Evolutionary conservation across 1,284 basidiomycete genomes (phyloP).

Genomic region (Naganishia sp.): DNA sequence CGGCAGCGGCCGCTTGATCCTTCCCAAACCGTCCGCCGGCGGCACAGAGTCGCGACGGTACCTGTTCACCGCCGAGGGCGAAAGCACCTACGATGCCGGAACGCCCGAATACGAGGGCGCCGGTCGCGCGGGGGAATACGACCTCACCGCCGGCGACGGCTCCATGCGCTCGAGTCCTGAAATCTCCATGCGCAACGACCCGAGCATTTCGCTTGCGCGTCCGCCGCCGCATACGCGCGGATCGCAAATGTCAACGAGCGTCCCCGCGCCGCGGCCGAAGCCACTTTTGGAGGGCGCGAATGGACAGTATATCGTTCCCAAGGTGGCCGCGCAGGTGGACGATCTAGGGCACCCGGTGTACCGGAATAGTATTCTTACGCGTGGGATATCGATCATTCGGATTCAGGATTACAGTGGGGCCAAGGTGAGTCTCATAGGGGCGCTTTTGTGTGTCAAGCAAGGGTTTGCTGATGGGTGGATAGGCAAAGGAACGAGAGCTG

Average conservation of each 20-base stretch:
- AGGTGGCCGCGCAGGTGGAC: slow-evolving; percentile 7
- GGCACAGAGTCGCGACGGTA: neutral
- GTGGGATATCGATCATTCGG: slow-evolving; percentile 14
- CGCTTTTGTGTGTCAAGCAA: neutral
- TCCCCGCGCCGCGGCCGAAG: neutral
- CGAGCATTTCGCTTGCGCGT: slow-evolving; percentile 9
- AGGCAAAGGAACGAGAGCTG: slow-evolving; percentile 25
- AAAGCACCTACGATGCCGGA: neutral
- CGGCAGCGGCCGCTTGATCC: slow-evolving; percentile 3
- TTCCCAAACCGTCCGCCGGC: slow-evolving; percentile 8
- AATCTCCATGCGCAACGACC: slow-evolving; percentile 21
- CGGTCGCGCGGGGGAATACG: neutral
- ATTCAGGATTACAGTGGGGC: slow-evolving; percentile 25
- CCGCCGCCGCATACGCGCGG: slow-evolving; percentile 5
- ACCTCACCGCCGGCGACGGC: neutral
- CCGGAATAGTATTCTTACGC: slow-evolving; percentile 20
- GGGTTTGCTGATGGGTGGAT: neutral
- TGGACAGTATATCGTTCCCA: slow-evolving; percentile 21
- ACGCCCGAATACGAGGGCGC: neutral
- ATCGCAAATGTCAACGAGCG: neutral
- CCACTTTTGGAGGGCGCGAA: slow-evolving; percentile 9
- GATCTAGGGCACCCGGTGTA: slow-evolving; percentile 23
- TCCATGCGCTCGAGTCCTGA: slow-evolving; percentile 16
- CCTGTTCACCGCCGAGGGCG: neutral
- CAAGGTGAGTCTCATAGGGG: neutral